Conservation (phyloP, 1,284 basidiomycete species). For the Lentinula novae-zelandiae region DNA sequence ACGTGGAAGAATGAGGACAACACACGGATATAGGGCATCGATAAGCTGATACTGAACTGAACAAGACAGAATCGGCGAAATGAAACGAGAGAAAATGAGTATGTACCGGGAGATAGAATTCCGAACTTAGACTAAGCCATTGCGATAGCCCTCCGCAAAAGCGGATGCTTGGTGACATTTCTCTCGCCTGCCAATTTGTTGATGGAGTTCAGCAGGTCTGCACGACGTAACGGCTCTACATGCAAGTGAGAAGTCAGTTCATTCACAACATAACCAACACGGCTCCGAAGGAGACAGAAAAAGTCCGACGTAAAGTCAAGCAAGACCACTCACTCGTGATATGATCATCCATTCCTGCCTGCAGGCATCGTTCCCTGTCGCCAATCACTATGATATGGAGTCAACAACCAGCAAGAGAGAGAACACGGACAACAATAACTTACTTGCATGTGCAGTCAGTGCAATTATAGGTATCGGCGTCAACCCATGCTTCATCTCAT, state of each 20-base stretch:
- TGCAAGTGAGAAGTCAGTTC: background rate
- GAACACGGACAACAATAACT: slow-evolving; percentile 27
- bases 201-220: slow-evolving; percentile 74
- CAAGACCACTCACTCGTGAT: slow-evolving; percentile 63
- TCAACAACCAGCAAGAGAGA: background rate
- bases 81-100: background rate
- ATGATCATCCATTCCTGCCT: slow-evolving; percentile 81
- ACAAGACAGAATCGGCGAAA: background rate
- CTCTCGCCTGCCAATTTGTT: slow-evolving; percentile 59
- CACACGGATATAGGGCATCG: background rate
- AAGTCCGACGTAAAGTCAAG: background rate
- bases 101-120: too few species aligned
- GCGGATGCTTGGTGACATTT: slow-evolving; percentile 3
- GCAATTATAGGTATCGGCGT: slow-evolving; percentile 91
- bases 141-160: background rate
- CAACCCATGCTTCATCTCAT: slow-evolving; percentile 75
- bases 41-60: too few species aligned
- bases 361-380: slow-evolving; percentile 88
- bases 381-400: slow-evolving; percentile 76
- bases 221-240: slow-evolving; percentile 69
- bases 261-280: background rate
- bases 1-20: background rate
- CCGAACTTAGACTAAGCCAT: background rate
- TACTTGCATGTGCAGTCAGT: slow-evolving; percentile 87
- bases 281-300: too few species aligned